Evolutionary conservation across 768 basidiomycete genomes (phyloP), one percentile per base, ranked within the genome.

Genomic region (Podaxis carcinomalis): DNA sequence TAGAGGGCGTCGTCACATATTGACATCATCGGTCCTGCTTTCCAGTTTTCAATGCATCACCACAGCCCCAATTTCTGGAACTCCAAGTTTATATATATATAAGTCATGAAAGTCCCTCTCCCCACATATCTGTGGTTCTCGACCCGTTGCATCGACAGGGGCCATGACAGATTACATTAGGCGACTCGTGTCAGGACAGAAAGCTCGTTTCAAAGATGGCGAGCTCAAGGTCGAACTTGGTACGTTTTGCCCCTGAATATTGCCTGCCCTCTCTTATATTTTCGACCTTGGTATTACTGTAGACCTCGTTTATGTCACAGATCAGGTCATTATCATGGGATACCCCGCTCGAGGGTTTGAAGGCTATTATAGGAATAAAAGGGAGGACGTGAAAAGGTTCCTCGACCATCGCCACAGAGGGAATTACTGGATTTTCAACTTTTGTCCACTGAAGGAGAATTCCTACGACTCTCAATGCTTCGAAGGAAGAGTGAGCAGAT

Each of bases 361-460:
- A 66, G 81, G 87, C 1, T 69, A 90, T 42, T 96, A 96, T 66
- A 81, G 93, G 46, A 96, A 96, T 68, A 80, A 78, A 36, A 78
- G 89, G 39, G 83, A 87, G 27, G 90, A 95, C 68, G 89, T 87
- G 1, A 85, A 86, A 64, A 80, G 78, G 42, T 93, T 95, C 70
- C 78, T 94, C 4, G 85, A 90, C 27, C 76, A 84, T 56, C 78
- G 87, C 50, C 92, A 94, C 67, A 83, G 84, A 4, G 80, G 85
- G 67, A 86, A 92, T 67, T 95, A 84, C 69, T 90, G 92, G 87
- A 83, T 95, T 9, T 94, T 92, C 80, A 95, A 96, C 71, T 86
- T 95, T 62, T 95, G 93, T 65, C 92, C 93, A 0, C 66, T 87
- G 6, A 79, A 77, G 63, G 93, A 95, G 72, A 95, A 95, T 69